Base-by-base conservation (phyloP, 2,329 filamentous ascomycete species). In the Huntiella decipiens region DNA sequence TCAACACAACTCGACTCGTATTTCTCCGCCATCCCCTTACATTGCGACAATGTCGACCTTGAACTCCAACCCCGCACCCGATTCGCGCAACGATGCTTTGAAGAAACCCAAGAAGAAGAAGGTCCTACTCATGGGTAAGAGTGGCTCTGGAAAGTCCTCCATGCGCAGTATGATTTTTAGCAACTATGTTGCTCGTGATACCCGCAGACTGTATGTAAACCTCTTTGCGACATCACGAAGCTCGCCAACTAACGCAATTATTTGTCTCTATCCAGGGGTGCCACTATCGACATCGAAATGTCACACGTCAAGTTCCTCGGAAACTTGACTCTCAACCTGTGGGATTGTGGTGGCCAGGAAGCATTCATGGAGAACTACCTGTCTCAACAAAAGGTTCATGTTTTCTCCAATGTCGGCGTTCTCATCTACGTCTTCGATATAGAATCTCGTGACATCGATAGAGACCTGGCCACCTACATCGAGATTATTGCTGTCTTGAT, bases 351-450 rank as follows among this genome's bases (percentile, higher is more conserved):
- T 65, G 91, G 88, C 49, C 91, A 98, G 67, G 91, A 96, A 63
- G 88, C 88, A 34, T 98, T 98, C 60, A 94, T 94, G 71, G 91
- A 96, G 59, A 95, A 93, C 61, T 98, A 96, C 66, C 79, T 98
- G 51, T 87, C 83, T 12, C 84, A 92, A 56, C 91, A 96, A 65
- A 83, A 91, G 50, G 79, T 85, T 47, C 91, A 96, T 63, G 88
- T 98, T 61, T 98, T 98, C 66, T 85, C 80, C 57, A 88, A 91
- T 60, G 91, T 95, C 51, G 88, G 87, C 43, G 91, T 96, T 44
- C 74, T 98, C 49, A 96, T 98, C 62, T 98, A 98, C 66, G 91
- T 98, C 61, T 98, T 98, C 64, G 91, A 98, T 60, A 92, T 96
- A 54, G 91, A 96, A 61, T 93, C 84, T 13, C 81, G 86, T 58